Evolutionary conservation across 2,329 filamentous ascomycete genomes (phyloP).

Genomic region (Cordyceps sp.): DNA sequence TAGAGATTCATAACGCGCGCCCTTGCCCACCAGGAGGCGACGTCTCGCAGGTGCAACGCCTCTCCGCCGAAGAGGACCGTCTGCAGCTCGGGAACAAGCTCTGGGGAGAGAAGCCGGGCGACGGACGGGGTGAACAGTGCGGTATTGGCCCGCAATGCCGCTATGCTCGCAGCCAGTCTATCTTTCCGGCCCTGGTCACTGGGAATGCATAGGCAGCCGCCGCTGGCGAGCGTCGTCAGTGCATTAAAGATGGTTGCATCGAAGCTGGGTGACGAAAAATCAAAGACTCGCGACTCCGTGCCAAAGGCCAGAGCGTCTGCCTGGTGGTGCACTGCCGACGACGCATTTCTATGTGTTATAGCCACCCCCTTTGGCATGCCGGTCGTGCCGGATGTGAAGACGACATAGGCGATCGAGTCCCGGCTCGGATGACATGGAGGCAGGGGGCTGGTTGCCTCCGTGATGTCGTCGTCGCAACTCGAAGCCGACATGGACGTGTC

Average conservation of each 20-base stretch:
- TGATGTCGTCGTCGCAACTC: no score
- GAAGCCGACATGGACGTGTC: no score
- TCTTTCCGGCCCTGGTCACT: constrained; percentile 3
- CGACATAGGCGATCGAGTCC: constrained; percentile 4
- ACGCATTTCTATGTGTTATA: constrained; percentile 5
- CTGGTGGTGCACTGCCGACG: constrained; percentile 5
- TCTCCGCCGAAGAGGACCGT: constrained; percentile 7
- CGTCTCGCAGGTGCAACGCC: constrained; percentile 2
- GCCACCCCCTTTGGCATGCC: constrained; percentile 9
- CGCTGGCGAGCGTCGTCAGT: constrained; percentile 5
- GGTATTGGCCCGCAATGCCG: constrained; percentile 3
- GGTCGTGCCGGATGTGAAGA: constrained; percentile 7
- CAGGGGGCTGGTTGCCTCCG: neutral
- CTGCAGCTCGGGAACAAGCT: constrained; percentile 3
- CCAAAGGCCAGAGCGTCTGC: constrained; percentile 5
- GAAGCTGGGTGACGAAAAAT: constrained; percentile 9
- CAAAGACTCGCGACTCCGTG: constrained; percentile 7
- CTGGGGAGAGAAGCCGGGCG: constrained; percentile 3
- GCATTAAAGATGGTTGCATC: constrained; percentile 7
- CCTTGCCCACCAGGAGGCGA: constrained; percentile 2
- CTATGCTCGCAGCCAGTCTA: constrained; percentile 3
- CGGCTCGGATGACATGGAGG: constrained; percentile 3
- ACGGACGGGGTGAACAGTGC: constrained; percentile 7
- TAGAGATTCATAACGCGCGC: constrained; percentile 8
- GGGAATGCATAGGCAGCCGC: constrained; percentile 8